Base-by-base conservation (phyloP, 2,329 filamentous ascomycete genomes). In the Aciculosporium take region DNA sequence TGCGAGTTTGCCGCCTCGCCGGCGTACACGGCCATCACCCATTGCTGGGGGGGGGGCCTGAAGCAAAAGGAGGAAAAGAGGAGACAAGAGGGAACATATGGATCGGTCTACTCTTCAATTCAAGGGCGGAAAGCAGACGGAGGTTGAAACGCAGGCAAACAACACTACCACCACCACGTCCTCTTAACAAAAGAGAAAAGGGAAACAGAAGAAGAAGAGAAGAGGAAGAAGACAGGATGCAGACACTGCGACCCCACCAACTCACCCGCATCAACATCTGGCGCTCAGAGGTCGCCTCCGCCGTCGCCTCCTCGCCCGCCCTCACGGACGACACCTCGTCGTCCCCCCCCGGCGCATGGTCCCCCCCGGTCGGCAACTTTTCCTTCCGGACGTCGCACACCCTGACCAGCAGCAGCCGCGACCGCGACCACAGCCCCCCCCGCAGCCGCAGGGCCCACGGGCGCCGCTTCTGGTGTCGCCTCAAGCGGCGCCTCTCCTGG, bases 251-350 rank as follows among this genome's bases (percentile, higher is more conserved):
- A 29, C 33, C 17, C 18, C 25, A 30, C 29, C 15, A 13, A 42
- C 20, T 37, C 20, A 44, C 36, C 37, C 62, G 64, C 53, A 69
- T 74, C 47, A 55, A 66, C 44, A 59, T 67, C 45, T 74, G 71
- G 71, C 65, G 66, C 42, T 56, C 56, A 40, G 71, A 74, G 55
- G 67, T 74, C 37, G 58, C 58, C 28, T 52, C 56, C 18, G 56
- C 60, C 37, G 53, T 56, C 57, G 43, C 36, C 13, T 55, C 52
- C 17, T 52, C 56, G 13, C 51, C 51, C 25, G 37, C 37, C 44
- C 52, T 25, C 56, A 31, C 51, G 50, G 20, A 46, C 47, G n/a
- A 39, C 18, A 34, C 38, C 38, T 4, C 7, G 12, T 39, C 30
- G 1, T 41, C 41, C 2, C 21, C 41, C 24, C 44, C 44, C 17